A percentile compares a stretch with the other conserved stretches of the same genome.
Evolutionary conservation across 2,329 filamentous ascomycete genomes (phyloP).

Genomic region (Fusarium heterosporum): DNA sequence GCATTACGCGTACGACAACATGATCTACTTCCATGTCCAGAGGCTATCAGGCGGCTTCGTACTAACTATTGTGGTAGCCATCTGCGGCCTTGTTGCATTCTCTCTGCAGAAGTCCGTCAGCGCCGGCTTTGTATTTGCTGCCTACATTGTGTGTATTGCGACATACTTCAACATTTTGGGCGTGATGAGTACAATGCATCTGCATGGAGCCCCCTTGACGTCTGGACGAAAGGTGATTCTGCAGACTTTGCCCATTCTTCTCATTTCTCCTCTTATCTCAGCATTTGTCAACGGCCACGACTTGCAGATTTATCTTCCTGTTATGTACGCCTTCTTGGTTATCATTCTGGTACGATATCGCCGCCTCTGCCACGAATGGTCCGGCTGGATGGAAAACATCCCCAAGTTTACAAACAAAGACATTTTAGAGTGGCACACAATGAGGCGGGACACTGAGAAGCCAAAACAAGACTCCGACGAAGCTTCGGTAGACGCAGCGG

Average conservation of each 20-base stretch:
- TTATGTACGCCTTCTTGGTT: slow-evolving; percentile 32
- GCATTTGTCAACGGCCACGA: slow-evolving; percentile 34
- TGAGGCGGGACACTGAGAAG: neutral
- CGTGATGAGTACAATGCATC: slow-evolving; percentile 38
- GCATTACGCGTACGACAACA: slow-evolving; percentile 38
- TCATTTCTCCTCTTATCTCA: slow-evolving; percentile 31
- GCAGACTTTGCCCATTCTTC: slow-evolving; percentile 26
- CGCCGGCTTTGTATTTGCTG: slow-evolving; percentile 31
- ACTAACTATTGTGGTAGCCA: slow-evolving; percentile 8
- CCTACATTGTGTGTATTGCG: slow-evolving; percentile 27
- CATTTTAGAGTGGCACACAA: slow-evolving; percentile 29
- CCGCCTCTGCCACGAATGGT: slow-evolving; percentile 32
- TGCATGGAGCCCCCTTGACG: slow-evolving; percentile 20
- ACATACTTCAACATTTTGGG: slow-evolving; percentile 38
- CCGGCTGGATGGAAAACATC: slow-evolving; percentile 34
- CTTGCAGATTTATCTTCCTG: slow-evolving; percentile 27
- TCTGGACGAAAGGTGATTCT: slow-evolving; percentile 28
- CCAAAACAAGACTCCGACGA: neutral
- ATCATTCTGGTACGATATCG: slow-evolving; percentile 22
- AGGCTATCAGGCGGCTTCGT: slow-evolving; percentile 34
- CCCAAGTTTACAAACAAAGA: slow-evolving; percentile 29
- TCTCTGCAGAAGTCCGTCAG: slow-evolving; percentile 23
- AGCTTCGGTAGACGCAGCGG: neutral
- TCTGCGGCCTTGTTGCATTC: slow-evolving; percentile 28
- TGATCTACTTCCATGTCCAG: slow-evolving; percentile 38